Percentiles rank a stretch among this genome's conserved stretches.
phyloP scores from a whole-genome alignment of 495 filamentous ascomycete genomes.

The Haplographium delicatum region DNA sequence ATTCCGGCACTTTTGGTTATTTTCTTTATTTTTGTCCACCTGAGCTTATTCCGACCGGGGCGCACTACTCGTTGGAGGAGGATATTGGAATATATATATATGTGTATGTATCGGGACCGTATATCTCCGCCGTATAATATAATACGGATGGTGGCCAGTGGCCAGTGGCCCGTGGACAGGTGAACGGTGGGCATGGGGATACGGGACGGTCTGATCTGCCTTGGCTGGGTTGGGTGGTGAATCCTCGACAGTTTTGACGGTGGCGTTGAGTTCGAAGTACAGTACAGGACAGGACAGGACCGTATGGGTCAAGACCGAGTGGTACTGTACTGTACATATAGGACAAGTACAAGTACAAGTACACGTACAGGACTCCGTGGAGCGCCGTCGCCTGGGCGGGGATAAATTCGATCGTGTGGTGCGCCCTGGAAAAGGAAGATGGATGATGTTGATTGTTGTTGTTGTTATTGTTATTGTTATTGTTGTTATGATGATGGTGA shows the following conservation, averaged over 20 bases:
- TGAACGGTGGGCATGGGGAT: background rate
- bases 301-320: too few relatives aligned
- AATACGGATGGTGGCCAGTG: background rate
- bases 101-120: background rate
- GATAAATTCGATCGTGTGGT: too few relatives aligned
- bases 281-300: too few relatives aligned
- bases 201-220: background rate
- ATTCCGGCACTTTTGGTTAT: slow-evolving; percentile 2
- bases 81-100: background rate
- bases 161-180: background rate
- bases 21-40: slow-evolving; percentile 9
- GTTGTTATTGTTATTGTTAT: background rate
- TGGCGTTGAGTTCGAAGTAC: too few relatives aligned
- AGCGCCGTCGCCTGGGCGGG: too few relatives aligned
- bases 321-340: too few relatives aligned
- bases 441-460: background rate
- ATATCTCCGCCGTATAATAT: background rate
- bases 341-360: too few relatives aligned
- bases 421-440: too few relatives aligned
- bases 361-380: too few relatives aligned
- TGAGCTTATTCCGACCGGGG: slow-evolving; percentile 12
- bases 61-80: slow-evolving; percentile 3
- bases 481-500: background rate
- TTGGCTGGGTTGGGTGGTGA: background rate
- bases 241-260: too few relatives aligned